Base-by-base conservation (phyloP, 2,329 filamentous ascomycete species). In the Coniochaeta sp. region DNA sequence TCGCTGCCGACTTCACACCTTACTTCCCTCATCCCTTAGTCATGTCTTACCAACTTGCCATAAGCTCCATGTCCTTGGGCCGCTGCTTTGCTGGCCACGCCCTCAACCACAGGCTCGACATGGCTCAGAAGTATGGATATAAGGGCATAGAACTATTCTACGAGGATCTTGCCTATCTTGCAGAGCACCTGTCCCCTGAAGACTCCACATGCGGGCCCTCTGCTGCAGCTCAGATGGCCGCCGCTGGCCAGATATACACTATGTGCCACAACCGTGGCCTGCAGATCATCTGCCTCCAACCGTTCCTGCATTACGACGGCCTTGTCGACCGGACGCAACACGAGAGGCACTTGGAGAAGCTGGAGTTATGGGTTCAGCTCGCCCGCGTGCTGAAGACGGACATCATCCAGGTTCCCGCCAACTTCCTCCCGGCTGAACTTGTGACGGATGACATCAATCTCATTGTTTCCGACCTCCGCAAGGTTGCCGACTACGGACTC, bases 261-360 rank as follows among this genome's bases (percentile, higher is more conserved):
- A 73, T 89, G 40, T 88, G 84, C 66, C 65, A 73, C 22, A 69
- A 72, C 3, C 73, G 81, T 24, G 66, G 64, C 28, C 74, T 89
- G 20, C 60, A 70, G 9, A 79, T 89, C 58, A 74, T 89, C 57
- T 85, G 82, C 55, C 75, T 91, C 0, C 87, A 90, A 61, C 89
- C 89, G 0, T 91, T 92, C 64, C 79, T 81, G 71, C 81, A 89
- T 68, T 91, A 87, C 67, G 89, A 91, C 58, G 89, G 88, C 1
- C 74, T 91, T 0, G 54, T 83, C 6, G 82, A 90, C 65, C 74
- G 85, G 9, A 59, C 67, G 14, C 72, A 78, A 53, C 85, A 87
- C 60, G 67, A 68, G 1, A 66, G 72, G 24, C 73, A 82, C 4
- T 67, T 91, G 27, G 71, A 79, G 16, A 79, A 89, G 58, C 75